Evolutionary conservation across 1,284 basidiomycete genomes (phyloP), one percentile per base, ranked within the genome.

Genomic region (Exsudoporus floridanus): DNA sequence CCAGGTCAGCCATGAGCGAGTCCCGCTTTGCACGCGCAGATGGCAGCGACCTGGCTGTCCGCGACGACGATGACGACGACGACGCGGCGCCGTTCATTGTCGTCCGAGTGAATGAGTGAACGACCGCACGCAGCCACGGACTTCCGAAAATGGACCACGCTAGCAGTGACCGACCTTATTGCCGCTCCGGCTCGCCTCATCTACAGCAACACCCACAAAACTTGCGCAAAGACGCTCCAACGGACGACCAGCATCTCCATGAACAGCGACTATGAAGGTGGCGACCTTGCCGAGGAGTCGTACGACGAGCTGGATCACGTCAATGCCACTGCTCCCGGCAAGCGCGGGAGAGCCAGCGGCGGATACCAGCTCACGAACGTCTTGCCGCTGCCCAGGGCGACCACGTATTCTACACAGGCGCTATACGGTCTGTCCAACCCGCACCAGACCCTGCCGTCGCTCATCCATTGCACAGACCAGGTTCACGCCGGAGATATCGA

Each of bases 371-470:
- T 89, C 43, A 73, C 66, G 33, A 78, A 82, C 50, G 80, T 81
- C 0, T 69, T 90, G 14, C 81, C 79, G 55, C 70, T 79, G 0
- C 83, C 85, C 3, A 70, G 87, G 13, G 77, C 84, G 0, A 86
- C 84, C 4, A 86, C 83, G 0, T 89, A 87, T 56, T 83, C 84
- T 1, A 80, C 85, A 0, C 80, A 85, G 57, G 74, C 84, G 1
- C 68, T 90, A 0, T 84, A 82, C 56, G 84, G 86, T 86, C 19
- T 21, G 42, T 42, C 19, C 4, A 27, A 4, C 27, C 36, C 7
- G 1, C 21, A 16, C 16, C 12, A 16, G 12, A 9, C 8, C 16
- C 9, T 7, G 14, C n/a, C 4, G 7, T 49, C 28, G 27, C 39
- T 54, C n/a, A 57, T 53, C 5, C 10, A 6, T 1, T 28, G 18